Evolutionary conservation across 2,329 filamentous ascomycete genomes (phyloP).

Genomic region (Cladosporium sp.): DNA sequence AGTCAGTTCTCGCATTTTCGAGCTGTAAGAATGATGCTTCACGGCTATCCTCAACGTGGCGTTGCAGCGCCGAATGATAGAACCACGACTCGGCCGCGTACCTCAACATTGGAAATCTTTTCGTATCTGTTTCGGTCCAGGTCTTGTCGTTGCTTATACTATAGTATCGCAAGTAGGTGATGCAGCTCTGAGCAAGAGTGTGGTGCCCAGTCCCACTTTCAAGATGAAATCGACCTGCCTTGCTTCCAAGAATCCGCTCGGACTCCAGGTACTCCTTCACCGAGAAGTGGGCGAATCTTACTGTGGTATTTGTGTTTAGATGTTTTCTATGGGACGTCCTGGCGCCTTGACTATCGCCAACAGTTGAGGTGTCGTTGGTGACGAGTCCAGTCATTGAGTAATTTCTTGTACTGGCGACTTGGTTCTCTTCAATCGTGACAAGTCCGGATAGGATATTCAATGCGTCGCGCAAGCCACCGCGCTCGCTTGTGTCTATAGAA

Average conservation of each 20-base stretch:
- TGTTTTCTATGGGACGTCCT: not conserved
- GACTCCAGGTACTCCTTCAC: slow-evolving; percentile 30
- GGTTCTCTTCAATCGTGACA: slow-evolving; percentile 3
- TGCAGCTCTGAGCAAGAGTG: slow-evolving; percentile 23
- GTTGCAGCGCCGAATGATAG: slow-evolving; percentile 21
- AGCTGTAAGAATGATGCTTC: slow-evolving; percentile 18
- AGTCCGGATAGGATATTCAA: slow-evolving; percentile 23
- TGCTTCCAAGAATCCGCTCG: slow-evolving; percentile 18
- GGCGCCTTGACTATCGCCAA: not conserved
- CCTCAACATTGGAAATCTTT: slow-evolving; percentile 21
- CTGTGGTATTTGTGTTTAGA: slow-evolving; percentile 3
- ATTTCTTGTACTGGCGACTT: not conserved
- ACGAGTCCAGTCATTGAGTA: not conserved
- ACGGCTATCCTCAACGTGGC: not conserved
- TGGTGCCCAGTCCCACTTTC: slow-evolving; percentile 18
- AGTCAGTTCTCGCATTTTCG: slow-evolving; percentile 13
- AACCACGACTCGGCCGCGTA: slow-evolving; percentile 24
- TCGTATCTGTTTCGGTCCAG: slow-evolving; percentile 18
- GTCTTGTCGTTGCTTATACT: slow-evolving; percentile 17
- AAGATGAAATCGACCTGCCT: slow-evolving; percentile 19
- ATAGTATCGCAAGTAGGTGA: slow-evolving; percentile 22
- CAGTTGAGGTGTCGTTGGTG: not conserved
- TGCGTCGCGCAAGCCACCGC: slow-evolving; percentile 19
- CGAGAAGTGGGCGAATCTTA: slow-evolving; percentile 30
- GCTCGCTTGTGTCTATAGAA: slow-evolving; percentile 21